Evolutionary conservation across 2,329 filamentous ascomycete species (phyloP).

Genomic region (Huntiella omanensis): DNA sequence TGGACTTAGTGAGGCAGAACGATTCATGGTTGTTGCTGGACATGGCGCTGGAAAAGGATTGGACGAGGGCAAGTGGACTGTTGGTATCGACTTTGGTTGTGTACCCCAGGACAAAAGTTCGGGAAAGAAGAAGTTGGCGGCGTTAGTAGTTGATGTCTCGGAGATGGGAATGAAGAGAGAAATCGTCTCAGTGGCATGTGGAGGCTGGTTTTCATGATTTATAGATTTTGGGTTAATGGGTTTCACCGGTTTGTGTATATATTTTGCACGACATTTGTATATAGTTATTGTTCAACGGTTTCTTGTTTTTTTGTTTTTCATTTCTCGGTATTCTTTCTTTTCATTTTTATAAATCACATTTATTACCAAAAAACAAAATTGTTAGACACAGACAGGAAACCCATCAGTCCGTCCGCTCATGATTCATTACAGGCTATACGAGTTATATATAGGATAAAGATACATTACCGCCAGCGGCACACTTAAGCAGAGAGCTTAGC

Average conservation of each 20-base stretch:
- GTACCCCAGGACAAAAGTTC: slow-evolving; percentile 19
- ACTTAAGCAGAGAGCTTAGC: slow-evolving; percentile 49
- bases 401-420: neutral
- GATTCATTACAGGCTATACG: neutral
- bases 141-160: slow-evolving; percentile 48
- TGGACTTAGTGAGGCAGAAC: slow-evolving; percentile 16
- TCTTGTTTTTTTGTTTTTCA: neutral
- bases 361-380: neutral
- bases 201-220: slow-evolving; percentile 6
- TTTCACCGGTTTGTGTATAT: neutral
- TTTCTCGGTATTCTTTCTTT: neutral
- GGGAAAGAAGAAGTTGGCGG: slow-evolving; percentile 55
- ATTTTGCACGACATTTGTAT: neutral
- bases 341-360: too few species aligned
- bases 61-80: slow-evolving; percentile 42
- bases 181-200: slow-evolving; percentile 21
- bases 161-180: slow-evolving; percentile 16
- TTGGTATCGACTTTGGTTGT: slow-evolving; percentile 74
- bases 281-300: neutral
- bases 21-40: slow-evolving; percentile 63
- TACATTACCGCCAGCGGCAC: neutral
- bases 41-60: slow-evolving; percentile 65
- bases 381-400: neutral
- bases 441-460: neutral
- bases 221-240: neutral